phyloP scores from a whole-genome alignment of 1,284 basidiomycete genomes.

The Microbotryum violaceum region DNA sequence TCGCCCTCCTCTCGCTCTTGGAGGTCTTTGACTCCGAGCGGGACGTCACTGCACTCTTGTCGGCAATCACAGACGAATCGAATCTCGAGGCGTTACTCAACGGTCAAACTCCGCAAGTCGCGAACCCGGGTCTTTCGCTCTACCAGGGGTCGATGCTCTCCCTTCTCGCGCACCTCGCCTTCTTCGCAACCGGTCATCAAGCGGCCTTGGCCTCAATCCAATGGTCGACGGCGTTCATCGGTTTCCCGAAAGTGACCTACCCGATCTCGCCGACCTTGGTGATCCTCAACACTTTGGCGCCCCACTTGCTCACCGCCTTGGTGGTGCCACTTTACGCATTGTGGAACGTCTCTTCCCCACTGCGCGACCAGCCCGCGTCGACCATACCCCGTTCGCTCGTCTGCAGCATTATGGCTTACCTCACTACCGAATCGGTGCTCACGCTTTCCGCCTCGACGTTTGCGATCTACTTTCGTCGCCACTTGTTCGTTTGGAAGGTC shows the following conservation, averaged over 20 bases:
- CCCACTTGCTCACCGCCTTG: slow-evolving; percentile 56
- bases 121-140: slow-evolving; percentile 48
- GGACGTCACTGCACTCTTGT: slow-evolving; percentile 51
- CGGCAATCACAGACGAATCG: slow-evolving; percentile 6
- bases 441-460: slow-evolving; percentile 64
- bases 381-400: slow-evolving; percentile 43
- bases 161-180: slow-evolving; percentile 64
- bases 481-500: slow-evolving; percentile 99
- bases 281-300: slow-evolving; percentile 69
- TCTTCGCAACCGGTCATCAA: slow-evolving; percentile 89
- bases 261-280: slow-evolving; percentile 73
- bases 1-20: slow-evolving; percentile 62
- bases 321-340: slow-evolving; percentile 65
- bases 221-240: slow-evolving; percentile 88
- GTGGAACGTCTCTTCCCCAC: slow-evolving; percentile 74
- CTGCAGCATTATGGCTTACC: slow-evolving; percentile 54
- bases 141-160: slow-evolving; percentile 63
- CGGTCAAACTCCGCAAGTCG: neutral
- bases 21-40: slow-evolving; percentile 71
- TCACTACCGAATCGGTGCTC: slow-evolving; percentile 62
- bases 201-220: slow-evolving; percentile 81
- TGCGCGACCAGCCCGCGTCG: slow-evolving; percentile 29
- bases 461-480: slow-evolving; percentile 69
- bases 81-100: slow-evolving; percentile 27
- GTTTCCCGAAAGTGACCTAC: slow-evolving; percentile 60